Conservation (phyloP, 768 basidiomycete genomes). For the Sporobolomyces pararoseus region DNA sequence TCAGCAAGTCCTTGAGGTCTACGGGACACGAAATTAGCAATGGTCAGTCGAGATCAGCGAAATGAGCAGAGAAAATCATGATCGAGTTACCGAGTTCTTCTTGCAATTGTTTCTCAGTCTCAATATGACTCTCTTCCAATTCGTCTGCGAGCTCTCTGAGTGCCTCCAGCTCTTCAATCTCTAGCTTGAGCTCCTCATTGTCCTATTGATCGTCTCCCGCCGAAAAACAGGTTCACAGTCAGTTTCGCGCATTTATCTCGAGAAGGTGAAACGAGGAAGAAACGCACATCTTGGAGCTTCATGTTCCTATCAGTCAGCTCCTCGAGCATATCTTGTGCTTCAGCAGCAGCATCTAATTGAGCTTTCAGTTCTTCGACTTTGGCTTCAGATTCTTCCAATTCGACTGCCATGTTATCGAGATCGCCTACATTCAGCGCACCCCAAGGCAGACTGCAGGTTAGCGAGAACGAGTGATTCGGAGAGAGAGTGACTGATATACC, state of each 20-base stretch:
- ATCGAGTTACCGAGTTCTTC: constrained; percentile 73
- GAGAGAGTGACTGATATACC: constrained; percentile 47
- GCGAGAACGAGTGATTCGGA: neutral
- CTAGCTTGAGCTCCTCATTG: constrained; percentile 95
- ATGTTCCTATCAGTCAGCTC: constrained; percentile 91
- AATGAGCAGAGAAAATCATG: neutral
- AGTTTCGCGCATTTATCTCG: neutral
- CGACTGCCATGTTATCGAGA: constrained; percentile 67
- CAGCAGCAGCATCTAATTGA: constrained; percentile 90
- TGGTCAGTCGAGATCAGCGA: neutral
- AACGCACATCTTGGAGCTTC: constrained; percentile 73
- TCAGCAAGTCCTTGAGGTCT: constrained; percentile 61
- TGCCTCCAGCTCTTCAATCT: constrained; percentile 92
- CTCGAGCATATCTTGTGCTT: constrained; percentile 93
- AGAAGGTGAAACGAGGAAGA: neutral
- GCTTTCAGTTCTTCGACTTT: constrained; percentile 90
- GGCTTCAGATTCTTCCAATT: constrained; percentile 78
- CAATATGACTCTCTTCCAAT: constrained; percentile 90
- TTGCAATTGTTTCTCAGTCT: constrained; percentile 84
- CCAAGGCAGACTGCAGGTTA: neutral
- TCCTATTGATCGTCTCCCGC: constrained; percentile 56
- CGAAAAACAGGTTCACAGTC: no score
- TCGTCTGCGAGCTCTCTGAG: constrained; percentile 95
- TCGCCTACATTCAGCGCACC: constrained; percentile 19
- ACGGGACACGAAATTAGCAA: neutral